Evolutionary conservation across 805 yeast genomes (phyloP), one percentile per base, ranked within the genome.

Genomic region (Candida sonorensis): DNA sequence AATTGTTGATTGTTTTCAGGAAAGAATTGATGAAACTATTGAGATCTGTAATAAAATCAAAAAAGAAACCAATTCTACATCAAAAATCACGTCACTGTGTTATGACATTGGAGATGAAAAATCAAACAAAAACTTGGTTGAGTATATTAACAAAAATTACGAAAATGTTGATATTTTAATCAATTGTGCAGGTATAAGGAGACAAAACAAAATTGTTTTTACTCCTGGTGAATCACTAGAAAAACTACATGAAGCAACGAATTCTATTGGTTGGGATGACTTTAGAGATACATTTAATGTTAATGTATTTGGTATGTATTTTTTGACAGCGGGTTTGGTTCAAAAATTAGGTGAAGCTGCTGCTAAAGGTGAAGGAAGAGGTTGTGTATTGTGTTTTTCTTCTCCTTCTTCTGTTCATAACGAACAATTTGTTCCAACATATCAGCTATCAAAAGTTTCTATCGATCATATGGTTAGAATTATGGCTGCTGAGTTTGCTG

Each of bases 401-500:
- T 45, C 48, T 7, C 50, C 50, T 4, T 38, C 44, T 13, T 38
- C 51, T 7, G 48, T 45, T 4, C 50, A 45, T 27, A 43, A 35
- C 20, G 43, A 43, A 22, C 51, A 46, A 28, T 43, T 46, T 41
- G 48, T 46, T 18, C 50, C 51, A 10, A 35, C 48, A 3, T 46
- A 45, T 20, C 50, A 46, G 22, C 37, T 46, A 2, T 38, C 48
- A 2, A 46, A 46, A 26, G 45, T 36, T 13, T 31, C 50, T 3
- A 34, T 43, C 11, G 50, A 45, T 25, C 51, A 46, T 25, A 45
- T 46, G 51, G 51, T 46, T 12, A 36, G 51, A 35, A 46, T 46
- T 22, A 41, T 46, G 51, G 51, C 51, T 10, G 51, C 50, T 9
- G 45, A 46, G 20, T 45, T 46, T 39, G 51, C 48, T 1, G 48